Conservation (phyloP, 148 eudicot genomes). For the Amaranthus hypochondriacus region DNA sequence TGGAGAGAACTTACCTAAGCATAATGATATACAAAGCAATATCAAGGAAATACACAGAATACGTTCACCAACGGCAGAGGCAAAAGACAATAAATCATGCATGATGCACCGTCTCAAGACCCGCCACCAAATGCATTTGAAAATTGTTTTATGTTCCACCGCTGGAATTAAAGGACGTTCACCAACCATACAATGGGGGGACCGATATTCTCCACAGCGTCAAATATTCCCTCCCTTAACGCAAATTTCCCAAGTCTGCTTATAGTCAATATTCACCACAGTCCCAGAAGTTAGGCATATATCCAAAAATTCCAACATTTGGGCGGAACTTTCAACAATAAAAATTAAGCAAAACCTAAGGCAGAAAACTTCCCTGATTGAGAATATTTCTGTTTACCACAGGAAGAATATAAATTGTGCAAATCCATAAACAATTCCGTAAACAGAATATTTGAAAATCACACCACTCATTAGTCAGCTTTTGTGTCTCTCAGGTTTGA, state of each 20-base stretch:
- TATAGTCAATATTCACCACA: constrained; percentile 23
- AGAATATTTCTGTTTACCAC: not conserved
- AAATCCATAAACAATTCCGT: not conserved
- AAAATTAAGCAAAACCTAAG: constrained; percentile 7
- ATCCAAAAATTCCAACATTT: constrained; percentile 34
- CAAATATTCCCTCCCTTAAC: constrained; percentile 30
- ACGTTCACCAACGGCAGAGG: constrained; percentile 25
- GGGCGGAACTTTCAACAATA: constrained; percentile 26
- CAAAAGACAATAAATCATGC: constrained; percentile 37
- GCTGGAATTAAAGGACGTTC: constrained; percentile 19
- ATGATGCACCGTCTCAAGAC: constrained; percentile 38
- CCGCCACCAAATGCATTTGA: constrained; percentile 31
- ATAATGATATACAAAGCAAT: constrained; percentile 25
- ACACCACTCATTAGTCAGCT: not conserved
- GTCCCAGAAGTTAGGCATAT: constrained; percentile 31
- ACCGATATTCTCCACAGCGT: constrained; percentile 31
- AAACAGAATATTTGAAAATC: not conserved
- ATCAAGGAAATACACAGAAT: constrained; percentile 28
- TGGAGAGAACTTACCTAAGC: constrained; percentile 29
- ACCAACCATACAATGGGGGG: constrained; percentile 25
- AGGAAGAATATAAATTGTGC: too few species aligned
- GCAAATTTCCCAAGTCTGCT: constrained; percentile 36
- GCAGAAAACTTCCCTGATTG: constrained; percentile 16
- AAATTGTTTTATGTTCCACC: constrained; percentile 29
- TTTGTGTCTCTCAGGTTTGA: not conserved